Base-by-base conservation (phyloP, 306 rosid species). In the Canavalia ensiformis region DNA sequence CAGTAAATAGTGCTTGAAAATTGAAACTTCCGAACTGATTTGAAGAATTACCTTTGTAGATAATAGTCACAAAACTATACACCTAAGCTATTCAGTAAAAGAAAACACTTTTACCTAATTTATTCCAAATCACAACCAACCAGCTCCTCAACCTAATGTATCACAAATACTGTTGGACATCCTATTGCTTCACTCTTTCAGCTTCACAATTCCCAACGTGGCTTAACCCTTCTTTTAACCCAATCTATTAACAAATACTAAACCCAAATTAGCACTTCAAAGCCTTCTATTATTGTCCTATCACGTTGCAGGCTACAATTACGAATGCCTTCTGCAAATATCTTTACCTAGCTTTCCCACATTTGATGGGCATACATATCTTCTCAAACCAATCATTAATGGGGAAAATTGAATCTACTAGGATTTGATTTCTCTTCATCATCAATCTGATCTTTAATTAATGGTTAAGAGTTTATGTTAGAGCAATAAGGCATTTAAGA, bases 211-310 rank as follows among this genome's bases (percentile, higher is more conserved):
- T 39, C 55, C 78, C 41, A 8, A 41, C 28, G 67, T 30, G 4
- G 52, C 64, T 54, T 55, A 55, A 28, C 78, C 78, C 52, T 58
- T 58, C 79, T 59, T 59, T 60, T 30, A 45, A 30, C 56, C 68
- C 31, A 57, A 12, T 41, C 5, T 39, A 71, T 33, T 55, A 42
- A 74, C 11, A 41, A 39, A 55, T 39, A 52, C 68, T 41, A 45
- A 52, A 37, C 51, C 52, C 8, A 72, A 72, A 5, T 35, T 8
- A 68, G 57, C 57, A 68, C 57, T 8, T 33, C 74, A 46, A 71
- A 71, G 7, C 41, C 29, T 71, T 69, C 28, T 7, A 51, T 34
- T 66, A 66, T 30, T 33, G 8, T 72, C 64, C 76, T 25, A 54
- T 35, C 37, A 8, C 66, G 35, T 51, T 5, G 63, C 49, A 52